Base-by-base conservation (phyloP, 306 rosid genomes). In the Lablab purpureus region DNA sequence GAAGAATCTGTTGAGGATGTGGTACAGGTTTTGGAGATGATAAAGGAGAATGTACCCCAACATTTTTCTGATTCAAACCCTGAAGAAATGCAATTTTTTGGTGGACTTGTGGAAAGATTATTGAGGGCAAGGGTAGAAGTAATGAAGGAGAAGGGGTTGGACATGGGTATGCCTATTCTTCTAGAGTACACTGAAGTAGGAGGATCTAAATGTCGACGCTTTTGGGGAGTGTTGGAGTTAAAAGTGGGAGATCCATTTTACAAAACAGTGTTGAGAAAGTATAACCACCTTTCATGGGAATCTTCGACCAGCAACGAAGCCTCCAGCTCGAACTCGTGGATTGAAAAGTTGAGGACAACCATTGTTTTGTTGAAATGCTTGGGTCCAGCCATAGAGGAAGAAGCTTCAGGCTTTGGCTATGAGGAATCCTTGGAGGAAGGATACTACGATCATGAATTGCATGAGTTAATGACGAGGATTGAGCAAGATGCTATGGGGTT, bases 211-310 rank as follows among this genome's bases (percentile, higher is more conserved):
- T 46, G 11, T 10, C 51, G 32, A 30, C 80, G 51, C 25, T 30
- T n/a, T 46, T 63, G 72, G 80, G 80, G 80, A 28, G 22, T n/a
- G 1, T 17, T 58, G 65, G 37, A 58, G 10, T n/a, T 58, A 58
- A 0, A 58, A 58, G 37, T 25, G 28, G 65, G 65, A 27, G 37
- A 58, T 3, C 65, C 19, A 9, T 43, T 43, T 43, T 43, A 43
- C 49, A 3, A 12, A 43, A 17, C 49, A 43, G 49, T 43, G 49
- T 43, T 43, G 49, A 43, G 49, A 17, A 43, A 12, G 15, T 12
- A 43, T 12, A 12, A 11, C 49, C 49, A 43, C 0, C 36, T 23
- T 76, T 34, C 32, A 51, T 55, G 10, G 67, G 49, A 34, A 76
- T 28, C 12, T 15, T 18, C 37, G 23, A 19, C 30, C 3, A 58